Evolutionary conservation across 768 basidiomycete genomes (phyloP).

Genomic region (Crassisporium funariophilum): DNA sequence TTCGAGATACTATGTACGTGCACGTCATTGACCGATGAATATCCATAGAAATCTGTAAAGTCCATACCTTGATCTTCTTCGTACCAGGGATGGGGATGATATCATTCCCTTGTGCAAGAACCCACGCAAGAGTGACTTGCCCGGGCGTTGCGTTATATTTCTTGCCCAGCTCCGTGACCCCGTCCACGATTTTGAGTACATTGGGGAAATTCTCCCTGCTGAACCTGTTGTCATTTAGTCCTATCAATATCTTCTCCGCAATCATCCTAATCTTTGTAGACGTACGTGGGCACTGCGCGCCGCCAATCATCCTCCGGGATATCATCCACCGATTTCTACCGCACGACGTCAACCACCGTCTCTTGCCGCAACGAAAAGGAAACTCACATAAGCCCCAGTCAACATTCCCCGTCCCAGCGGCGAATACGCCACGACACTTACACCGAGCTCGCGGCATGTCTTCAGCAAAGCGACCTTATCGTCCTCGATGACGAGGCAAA

Average conservation of each 20-base stretch:
- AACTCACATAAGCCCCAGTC: constrained; percentile 45
- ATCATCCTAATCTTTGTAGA: too few relatives aligned
- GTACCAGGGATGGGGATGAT: constrained; percentile 54
- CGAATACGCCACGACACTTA: constrained; percentile 51
- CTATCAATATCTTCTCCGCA: too few relatives aligned
- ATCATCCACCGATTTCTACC: too few relatives aligned
- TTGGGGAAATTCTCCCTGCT: constrained; percentile 49
- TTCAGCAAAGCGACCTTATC: constrained; percentile 41
- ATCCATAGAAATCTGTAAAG: neutral
- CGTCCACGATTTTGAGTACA: constrained; percentile 43
- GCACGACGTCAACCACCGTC: too few relatives aligned
- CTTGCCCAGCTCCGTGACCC: constrained; percentile 36
- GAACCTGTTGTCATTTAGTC: too few relatives aligned
- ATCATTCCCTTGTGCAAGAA: constrained; percentile 48
- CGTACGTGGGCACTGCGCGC: too few relatives aligned
- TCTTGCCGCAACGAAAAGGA: too few relatives aligned
- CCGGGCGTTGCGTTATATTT: constrained; percentile 44
- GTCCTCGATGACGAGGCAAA: constrained; percentile 49
- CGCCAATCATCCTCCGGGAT: too few relatives aligned
- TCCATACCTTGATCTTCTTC: constrained; percentile 27
- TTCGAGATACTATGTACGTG: constrained; percentile 33
- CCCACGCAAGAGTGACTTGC: constrained; percentile 53
- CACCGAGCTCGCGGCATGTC: constrained; percentile 49
- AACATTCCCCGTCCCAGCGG: constrained; percentile 57
- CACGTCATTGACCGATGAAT: neutral